Percentiles rank a stretch among this genome's conserved stretches.
These are phyloP conservation scores for Cydonia oblonga DNA, from an alignment of 331 rosid species.

Conservation along the genomic window DNA sequence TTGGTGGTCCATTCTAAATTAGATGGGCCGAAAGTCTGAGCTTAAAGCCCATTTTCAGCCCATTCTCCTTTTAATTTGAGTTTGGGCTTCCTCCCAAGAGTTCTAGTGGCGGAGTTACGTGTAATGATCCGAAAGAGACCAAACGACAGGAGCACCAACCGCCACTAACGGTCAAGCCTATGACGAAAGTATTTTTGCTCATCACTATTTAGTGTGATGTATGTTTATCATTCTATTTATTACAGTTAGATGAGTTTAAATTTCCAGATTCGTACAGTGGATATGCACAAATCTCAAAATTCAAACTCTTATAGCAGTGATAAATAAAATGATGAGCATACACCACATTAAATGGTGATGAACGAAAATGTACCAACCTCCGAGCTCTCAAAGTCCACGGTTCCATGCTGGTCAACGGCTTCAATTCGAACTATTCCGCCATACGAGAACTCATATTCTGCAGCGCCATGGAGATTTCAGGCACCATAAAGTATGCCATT, in stretches of 20 bases:
- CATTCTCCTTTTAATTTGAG: neutral
- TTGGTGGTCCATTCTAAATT: neutral
- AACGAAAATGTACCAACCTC: conserved; percentile 26
- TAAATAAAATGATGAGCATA: too few species aligned
- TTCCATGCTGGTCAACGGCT: conserved; percentile 37
- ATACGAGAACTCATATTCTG: conserved; percentile 32
- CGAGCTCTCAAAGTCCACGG: conserved; percentile 40
- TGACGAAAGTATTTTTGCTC: too few species aligned
- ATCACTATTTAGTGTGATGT: too few species aligned
- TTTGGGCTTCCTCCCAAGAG: neutral
- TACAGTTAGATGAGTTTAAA: too few species aligned
- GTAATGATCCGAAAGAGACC: conserved; percentile 34
- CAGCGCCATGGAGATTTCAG: conserved; percentile 23
- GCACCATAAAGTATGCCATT: conserved; percentile 34
- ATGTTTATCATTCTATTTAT: too few species aligned
- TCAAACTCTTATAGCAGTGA: too few species aligned
- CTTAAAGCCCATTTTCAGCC: neutral
- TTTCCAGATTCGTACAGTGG: too few species aligned
- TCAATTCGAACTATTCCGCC: conserved; percentile 22
- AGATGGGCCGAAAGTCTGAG: neutral
- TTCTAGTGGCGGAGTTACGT: neutral
- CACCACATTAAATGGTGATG: too few species aligned
- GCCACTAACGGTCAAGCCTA: conserved; percentile 9
- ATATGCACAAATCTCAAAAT: too few species aligned
- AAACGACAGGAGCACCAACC: conserved; percentile 22